A percentile compares a stretch with the other conserved stretches of the same genome.
Conservation (phyloP, 805 yeast genomes). For the Zygoascus biomembranicola region DNA sequence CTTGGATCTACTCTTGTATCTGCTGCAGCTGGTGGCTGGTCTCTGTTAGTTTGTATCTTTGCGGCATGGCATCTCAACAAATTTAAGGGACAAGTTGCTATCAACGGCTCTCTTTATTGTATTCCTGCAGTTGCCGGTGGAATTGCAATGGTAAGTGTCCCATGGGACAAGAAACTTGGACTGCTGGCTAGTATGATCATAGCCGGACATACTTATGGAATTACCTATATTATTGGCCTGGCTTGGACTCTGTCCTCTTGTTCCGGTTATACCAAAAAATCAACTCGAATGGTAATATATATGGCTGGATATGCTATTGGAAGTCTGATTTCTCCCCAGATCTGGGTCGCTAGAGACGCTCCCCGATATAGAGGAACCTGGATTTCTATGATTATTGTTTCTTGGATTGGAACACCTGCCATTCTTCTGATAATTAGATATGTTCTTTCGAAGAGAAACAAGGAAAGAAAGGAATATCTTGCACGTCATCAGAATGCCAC, state of each 20-base stretch:
- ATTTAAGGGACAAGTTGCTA: slow-evolving; percentile 8
- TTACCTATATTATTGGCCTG: slow-evolving; percentile 16
- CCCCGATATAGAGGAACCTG: slow-evolving; percentile 40
- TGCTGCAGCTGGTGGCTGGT: slow-evolving; percentile 39
- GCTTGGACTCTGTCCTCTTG: slow-evolving; percentile 38
- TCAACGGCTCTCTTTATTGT: slow-evolving; percentile 17
- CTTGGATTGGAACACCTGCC: slow-evolving; percentile 36
- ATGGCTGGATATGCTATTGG: slow-evolving; percentile 43
- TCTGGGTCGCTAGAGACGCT: slow-evolving; percentile 36
- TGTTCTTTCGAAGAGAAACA: slow-evolving; percentile 34
- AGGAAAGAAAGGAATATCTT: neutral
- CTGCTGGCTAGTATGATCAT: slow-evolving; percentile 34
- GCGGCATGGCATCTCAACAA: slow-evolving; percentile 20
- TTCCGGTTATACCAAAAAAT: slow-evolving; percentile 47
- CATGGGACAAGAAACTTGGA: slow-evolving; percentile 33
- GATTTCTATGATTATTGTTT: slow-evolving; percentile 36
- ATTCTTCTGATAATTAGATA: slow-evolving; percentile 36
- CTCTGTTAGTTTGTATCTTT: slow-evolving; percentile 27
- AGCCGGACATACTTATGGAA: slow-evolving; percentile 32
- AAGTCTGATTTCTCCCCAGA: slow-evolving; percentile 45
- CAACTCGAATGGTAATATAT: slow-evolving; percentile 35
- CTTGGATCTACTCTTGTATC: slow-evolving; percentile 40
- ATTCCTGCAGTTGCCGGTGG: slow-evolving; percentile 36
- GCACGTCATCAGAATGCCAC: neutral
- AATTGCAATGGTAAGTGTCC: slow-evolving; percentile 34